phyloP scores from a whole-genome alignment of 2,329 filamentous ascomycete species.

The Rutstroemia sp. region DNA sequence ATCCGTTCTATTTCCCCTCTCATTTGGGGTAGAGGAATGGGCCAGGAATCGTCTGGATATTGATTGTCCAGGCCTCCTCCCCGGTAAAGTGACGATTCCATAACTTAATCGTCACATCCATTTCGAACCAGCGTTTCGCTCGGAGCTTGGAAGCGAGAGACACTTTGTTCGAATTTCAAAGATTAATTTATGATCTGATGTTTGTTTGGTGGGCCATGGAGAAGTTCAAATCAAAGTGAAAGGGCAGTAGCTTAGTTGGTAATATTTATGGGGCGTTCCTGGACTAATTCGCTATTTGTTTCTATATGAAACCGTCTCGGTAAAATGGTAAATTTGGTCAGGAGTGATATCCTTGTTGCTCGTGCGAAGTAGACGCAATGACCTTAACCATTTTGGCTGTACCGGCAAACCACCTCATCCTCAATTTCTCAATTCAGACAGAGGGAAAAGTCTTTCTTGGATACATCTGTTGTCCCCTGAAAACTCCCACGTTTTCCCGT shows the following conservation, averaged over 20 bases:
- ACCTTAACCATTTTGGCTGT: no score
- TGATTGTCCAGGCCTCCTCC: not conserved
- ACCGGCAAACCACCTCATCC: no score
- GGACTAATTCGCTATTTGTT: not conserved
- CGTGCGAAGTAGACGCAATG: no score
- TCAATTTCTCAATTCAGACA: no score
- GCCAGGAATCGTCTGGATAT: not conserved
- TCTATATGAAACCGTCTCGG: conserved; percentile 1
- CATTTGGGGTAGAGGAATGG: not conserved
- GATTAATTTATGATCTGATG: conserved; percentile 1
- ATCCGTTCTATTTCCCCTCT: not conserved
- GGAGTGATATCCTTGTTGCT: no score
- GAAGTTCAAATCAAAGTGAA: not conserved
- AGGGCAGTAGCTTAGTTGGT: not conserved
- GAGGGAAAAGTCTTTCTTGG: no score
- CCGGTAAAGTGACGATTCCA: not conserved
- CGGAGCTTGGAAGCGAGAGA: not conserved
- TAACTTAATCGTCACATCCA: not conserved
- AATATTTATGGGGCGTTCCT: not conserved
- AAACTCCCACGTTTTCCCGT: no score
- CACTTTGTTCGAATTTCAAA: not conserved
- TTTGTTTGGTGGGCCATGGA: not conserved
- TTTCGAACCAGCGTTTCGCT: conserved; percentile 2
- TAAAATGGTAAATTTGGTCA: no score
- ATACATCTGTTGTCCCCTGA: no score